Conservation (phyloP, 495 filamentous ascomycete genomes). For the Physcia stellaris region DNA sequence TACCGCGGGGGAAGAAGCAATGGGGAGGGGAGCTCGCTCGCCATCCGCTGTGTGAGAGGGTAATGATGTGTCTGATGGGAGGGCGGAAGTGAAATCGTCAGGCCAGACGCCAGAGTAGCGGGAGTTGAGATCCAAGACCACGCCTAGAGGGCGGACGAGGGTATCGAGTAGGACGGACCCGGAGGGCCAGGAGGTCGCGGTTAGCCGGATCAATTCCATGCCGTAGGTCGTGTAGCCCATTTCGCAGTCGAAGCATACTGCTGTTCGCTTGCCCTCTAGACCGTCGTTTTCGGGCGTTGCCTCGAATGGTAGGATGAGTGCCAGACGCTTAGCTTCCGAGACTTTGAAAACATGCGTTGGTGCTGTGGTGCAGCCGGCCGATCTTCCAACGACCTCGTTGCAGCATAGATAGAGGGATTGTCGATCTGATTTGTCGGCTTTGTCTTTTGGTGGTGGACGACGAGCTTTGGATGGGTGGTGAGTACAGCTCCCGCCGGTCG, state of each 20-base stretch:
- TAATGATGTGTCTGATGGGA: slow-evolving; percentile 20
- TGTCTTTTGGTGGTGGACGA: slow-evolving; percentile 32
- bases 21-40: slow-evolving; percentile 35
- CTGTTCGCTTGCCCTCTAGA: slow-evolving; percentile 24
- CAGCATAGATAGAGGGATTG: slow-evolving; percentile 69
- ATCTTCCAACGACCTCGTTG: slow-evolving; percentile 50
- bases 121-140: slow-evolving; percentile 80
- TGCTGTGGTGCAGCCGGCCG: slow-evolving; percentile 54
- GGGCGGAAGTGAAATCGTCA: slow-evolving; percentile 56
- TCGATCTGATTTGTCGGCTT: slow-evolving; percentile 29
- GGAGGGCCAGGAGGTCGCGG: slow-evolving; percentile 72
- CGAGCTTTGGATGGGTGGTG: slow-evolving; percentile 61
- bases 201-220: slow-evolving; percentile 78
- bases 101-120: slow-evolving; percentile 74
- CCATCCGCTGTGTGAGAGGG: not conserved
- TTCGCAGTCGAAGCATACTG: slow-evolving; percentile 84
- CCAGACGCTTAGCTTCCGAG: slow-evolving; percentile 59
- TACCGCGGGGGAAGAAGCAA: slow-evolving; percentile 53
- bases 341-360: slow-evolving; percentile 81
- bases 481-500: slow-evolving; percentile 60
- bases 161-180: slow-evolving; percentile 67
- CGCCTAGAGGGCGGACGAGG: slow-evolving; percentile 70
- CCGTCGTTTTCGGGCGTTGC: slow-evolving; percentile 52
- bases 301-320: slow-evolving; percentile 63
- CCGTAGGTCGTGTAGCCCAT: slow-evolving; percentile 90